Percentiles rank a stretch among this genome's conserved stretches.
Conservation (phyloP, 2,329 filamentous ascomycete species). For the Phialophora expanda region DNA sequence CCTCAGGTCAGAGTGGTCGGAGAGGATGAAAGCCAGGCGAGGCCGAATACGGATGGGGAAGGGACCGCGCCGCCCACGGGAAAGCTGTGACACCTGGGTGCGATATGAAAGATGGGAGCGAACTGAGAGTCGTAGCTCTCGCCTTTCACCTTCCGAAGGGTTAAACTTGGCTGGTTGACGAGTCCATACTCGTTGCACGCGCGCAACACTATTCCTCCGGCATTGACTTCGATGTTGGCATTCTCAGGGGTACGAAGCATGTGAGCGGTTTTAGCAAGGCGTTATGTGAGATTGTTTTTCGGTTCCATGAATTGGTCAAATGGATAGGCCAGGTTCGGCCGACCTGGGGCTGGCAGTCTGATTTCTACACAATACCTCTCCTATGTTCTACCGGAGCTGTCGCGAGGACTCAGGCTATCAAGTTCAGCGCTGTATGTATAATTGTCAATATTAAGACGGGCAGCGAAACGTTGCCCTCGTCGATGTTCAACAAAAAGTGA, state of each 20-base stretch:
- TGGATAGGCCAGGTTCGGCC: not conserved
- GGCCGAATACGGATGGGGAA: constrained; percentile 17
- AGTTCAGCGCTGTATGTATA: not conserved
- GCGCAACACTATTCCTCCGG: not conserved
- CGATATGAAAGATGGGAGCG: not conserved
- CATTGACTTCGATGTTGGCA: not conserved
- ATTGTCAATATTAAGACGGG: not conserved
- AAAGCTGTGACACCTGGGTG: constrained; percentile 4
- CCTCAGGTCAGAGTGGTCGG: constrained; percentile 55
- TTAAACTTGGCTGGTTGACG: not conserved
- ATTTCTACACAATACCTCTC: not conserved
- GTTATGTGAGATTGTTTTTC: not conserved
- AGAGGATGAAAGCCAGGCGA: constrained; percentile 33
- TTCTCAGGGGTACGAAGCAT: not conserved
- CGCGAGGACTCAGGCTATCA: not conserved
- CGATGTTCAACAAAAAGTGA: no score
- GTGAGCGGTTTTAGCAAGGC: not conserved
- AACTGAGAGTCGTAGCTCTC: not conserved
- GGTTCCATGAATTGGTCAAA: not conserved
- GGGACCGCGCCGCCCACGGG: constrained; percentile 7
- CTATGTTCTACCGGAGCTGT: not conserved
- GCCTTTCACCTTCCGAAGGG: not conserved
- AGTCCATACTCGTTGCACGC: not conserved
- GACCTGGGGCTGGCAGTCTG: not conserved
- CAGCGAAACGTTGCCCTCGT: no score